Evolutionary conservation across 371 early-diverging fungal species (phyloP), one percentile per base, ranked within the genome.

Genomic region (Actinomortierella ambigua): DNA sequence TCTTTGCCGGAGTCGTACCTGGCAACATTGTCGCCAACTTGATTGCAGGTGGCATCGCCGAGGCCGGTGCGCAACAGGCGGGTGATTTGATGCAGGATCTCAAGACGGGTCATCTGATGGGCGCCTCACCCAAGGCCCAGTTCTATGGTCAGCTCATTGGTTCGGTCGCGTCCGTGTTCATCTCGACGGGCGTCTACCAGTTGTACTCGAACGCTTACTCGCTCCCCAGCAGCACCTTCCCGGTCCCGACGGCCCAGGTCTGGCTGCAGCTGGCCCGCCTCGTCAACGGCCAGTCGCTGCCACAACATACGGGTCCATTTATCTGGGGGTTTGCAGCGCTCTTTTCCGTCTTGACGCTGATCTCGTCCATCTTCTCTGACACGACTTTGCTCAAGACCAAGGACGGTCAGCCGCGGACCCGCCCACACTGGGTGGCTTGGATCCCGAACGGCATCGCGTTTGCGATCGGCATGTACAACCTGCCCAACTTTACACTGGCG

Each of bases 1-100:
- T 91, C 26, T 93, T 93, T 77, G 92, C 91, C 0, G 85, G 81
- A 8, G 69, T 91, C 0, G 84, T 89, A 61, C 92, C 91, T 15
- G 89, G 88, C 17, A 83, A 85, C 22, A 82, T 90, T 51, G 83
- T 88, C 2, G 91, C 90, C 39, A 94, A 95, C 76, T 59, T 95
- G 65, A 87, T 94, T 50, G 92, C 93, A 1, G 95, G 95, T 44
- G 90, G 89, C 11, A 89, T 95, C 55, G 93, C 95, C 8, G 93
- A 92, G 70, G 91, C 92, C 15, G 93, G 88, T 34, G 85, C 82
- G 22, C 85, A 84, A 52, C 86, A 87, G 79, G 87, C 87, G 18
- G 83, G 91, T 53, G 94, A 94, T 63, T 81, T 95, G 63, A 93
- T 95, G 88, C 92, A 92, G 76, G 95, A 95, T 76, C 77, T 95